Evolutionary conservation across 805 yeast genomes (phyloP), one percentile per base, ranked within the genome.

Genomic region (Ogataea minuta): DNA sequence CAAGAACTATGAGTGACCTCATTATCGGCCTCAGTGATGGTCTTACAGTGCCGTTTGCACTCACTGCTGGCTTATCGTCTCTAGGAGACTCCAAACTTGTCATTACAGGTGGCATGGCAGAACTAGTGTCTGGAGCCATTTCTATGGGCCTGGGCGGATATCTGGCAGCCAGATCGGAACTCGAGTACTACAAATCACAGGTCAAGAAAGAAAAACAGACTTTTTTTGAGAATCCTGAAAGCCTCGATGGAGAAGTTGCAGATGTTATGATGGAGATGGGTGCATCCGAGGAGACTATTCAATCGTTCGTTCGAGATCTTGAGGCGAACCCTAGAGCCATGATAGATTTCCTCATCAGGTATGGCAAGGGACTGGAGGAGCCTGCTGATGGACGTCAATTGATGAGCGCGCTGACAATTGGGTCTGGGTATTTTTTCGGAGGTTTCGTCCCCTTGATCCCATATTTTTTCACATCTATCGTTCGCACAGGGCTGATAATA

Each of bases 101-200:
- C 36, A 89, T 91, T 45, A 89, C 98, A 19, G 99, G 98, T 72
- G 99, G 98, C 16, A 77, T 91, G 75, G 98, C 98, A 8, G 99
- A 91, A 68, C 77, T 91, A 51, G 95, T 91, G 3, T 85, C 96
- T 5, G 99, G 99, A 34, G 95, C 98, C 31, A 90, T 91, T 37
- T 84, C 95, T 20, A 91, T 91, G 99, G 98, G 99, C 7, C 76
- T 91, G 39, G 99, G 99, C 43, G 99, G 99, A 21, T 91, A 77
- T 62, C 71, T 91, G 41, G 99, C 98, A 21, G 99, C 99, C 29
- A 84, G 83, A 61, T 79, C 90, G 10, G 99, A 91, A 66, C 66
- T 72, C 16, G 91, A 84, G 58, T 84, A 79, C 61, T 84, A 83
- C 60, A 69, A 71, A 36, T 73, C 82, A 14, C 87, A 83, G 60